phyloP scores from a whole-genome alignment of 139 green algal species.

The Deuterostichococcus epilithicus region DNA sequence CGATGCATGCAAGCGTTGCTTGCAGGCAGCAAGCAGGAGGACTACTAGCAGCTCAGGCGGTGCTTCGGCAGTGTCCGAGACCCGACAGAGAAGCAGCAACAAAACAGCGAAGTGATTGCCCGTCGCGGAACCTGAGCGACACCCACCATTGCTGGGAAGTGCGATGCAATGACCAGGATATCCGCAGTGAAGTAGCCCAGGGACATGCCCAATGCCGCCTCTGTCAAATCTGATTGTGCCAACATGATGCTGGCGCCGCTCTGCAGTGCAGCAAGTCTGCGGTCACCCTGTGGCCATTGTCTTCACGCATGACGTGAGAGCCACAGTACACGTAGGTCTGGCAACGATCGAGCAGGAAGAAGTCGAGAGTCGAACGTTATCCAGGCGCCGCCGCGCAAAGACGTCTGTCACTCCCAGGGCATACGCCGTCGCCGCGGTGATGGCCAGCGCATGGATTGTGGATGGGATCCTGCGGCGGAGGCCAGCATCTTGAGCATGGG shows the following conservation, averaged over 20 bases:
- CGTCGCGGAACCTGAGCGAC: no score
- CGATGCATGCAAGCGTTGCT: no score
- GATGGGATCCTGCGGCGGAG: slow-evolving; percentile 3
- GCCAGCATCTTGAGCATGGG: not conserved
- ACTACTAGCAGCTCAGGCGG: no score
- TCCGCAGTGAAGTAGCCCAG: slow-evolving; percentile 13
- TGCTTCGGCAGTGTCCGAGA: no score
- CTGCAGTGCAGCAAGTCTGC: not conserved
- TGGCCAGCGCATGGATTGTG: slow-evolving; percentile 12
- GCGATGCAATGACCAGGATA: slow-evolving; percentile 1
- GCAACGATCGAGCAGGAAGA: not conserved
- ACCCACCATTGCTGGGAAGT: slow-evolving; percentile 4
- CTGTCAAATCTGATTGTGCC: not conserved
- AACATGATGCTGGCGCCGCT: not conserved
- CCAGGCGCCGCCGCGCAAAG: slow-evolving; percentile 1
- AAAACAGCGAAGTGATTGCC: no score
- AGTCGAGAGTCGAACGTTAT: not conserved
- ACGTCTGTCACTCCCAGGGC: slow-evolving; percentile 3
- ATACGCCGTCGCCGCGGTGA: slow-evolving; percentile 9
- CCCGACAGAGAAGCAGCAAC: no score
- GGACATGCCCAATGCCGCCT: slow-evolving; percentile 13
- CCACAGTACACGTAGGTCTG: not conserved
- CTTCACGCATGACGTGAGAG: not conserved
- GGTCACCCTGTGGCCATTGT: not conserved
- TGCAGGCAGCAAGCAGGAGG: no score